Percentiles rank a stretch among this genome's conserved stretches.
phyloP scores from a whole-genome alignment of 768 basidiomycete species.

The Suillus fuscotomentosus region DNA sequence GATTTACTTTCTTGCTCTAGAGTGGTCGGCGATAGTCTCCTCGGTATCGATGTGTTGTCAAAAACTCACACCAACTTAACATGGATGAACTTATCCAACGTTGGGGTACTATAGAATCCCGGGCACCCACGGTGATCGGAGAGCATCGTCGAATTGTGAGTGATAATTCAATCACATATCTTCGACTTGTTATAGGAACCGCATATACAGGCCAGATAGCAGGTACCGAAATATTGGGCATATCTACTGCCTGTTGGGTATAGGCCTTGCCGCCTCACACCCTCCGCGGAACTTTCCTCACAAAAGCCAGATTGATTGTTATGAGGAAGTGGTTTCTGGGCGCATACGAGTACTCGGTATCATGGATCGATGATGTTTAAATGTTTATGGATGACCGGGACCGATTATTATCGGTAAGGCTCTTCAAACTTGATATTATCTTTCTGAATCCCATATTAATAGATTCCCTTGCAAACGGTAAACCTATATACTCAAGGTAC shows the following conservation, averaged over 20 bases:
- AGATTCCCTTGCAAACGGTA: not conserved
- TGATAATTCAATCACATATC: not conserved
- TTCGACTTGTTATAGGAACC: not conserved
- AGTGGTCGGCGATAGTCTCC: not conserved
- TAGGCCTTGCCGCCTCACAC: not conserved
- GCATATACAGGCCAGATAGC: not conserved
- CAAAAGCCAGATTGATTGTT: not conserved
- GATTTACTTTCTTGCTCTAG: not conserved
- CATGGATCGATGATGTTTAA: too few species aligned
- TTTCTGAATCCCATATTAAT: not conserved
- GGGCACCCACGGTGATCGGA: not conserved
- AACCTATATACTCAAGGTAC: too few species aligned
- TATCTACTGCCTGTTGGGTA: not conserved
- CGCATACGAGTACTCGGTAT: too few species aligned
- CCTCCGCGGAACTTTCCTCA: not conserved
- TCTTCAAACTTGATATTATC: not conserved
- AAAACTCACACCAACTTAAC: not conserved
- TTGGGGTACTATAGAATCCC: not conserved
- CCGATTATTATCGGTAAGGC: too few species aligned
- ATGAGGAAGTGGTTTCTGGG: too few species aligned
- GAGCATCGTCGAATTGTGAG: not conserved
- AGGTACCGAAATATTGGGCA: not conserved
- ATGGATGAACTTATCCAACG: not conserved
- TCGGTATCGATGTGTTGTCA: not conserved
- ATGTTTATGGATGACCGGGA: not conserved